phyloP scores from a whole-genome alignment of 306 rosid species.

The Prunus mongolica region DNA sequence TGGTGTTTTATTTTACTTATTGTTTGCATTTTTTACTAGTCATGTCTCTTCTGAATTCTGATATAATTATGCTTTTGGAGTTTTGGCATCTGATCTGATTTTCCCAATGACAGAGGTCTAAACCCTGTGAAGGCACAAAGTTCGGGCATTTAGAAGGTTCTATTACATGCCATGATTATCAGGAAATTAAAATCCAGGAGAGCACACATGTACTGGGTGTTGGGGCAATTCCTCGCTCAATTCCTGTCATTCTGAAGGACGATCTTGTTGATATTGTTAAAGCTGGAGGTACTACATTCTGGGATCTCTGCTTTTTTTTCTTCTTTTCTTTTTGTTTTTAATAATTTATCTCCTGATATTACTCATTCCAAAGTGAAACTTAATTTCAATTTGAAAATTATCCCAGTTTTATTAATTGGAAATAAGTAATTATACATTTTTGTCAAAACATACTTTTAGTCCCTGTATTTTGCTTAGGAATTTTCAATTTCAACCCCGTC shows the following conservation, averaged over 20 bases:
- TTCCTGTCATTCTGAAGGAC: constrained; percentile 77
- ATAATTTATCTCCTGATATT: background rate
- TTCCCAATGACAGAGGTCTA: constrained; percentile 47
- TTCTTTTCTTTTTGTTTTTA: background rate
- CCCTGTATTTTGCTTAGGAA: too few species aligned
- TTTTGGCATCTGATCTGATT: constrained; percentile 15
- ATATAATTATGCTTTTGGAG: constrained; percentile 3
- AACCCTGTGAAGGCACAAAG: constrained; percentile 68
- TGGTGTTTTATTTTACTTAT: background rate
- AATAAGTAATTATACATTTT: background rate
- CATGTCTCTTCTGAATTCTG: background rate
- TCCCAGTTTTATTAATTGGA: background rate
- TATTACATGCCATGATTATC: constrained; percentile 84
- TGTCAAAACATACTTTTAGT: too few species aligned
- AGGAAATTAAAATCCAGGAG: constrained; percentile 95
- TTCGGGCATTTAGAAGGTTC: constrained; percentile 73
- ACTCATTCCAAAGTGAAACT: background rate
- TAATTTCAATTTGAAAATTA: background rate
- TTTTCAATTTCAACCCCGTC: background rate
- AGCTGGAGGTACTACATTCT: constrained; percentile 80
- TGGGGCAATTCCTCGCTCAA: constrained; percentile 95
- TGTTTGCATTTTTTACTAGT: background rate
- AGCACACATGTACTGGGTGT: constrained; percentile 82
- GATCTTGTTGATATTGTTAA: constrained; percentile 91
- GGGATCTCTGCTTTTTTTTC: constrained; percentile 5